Base-by-base conservation (phyloP, 1,284 basidiomycete species). In the Tilletia walkeri region DNA sequence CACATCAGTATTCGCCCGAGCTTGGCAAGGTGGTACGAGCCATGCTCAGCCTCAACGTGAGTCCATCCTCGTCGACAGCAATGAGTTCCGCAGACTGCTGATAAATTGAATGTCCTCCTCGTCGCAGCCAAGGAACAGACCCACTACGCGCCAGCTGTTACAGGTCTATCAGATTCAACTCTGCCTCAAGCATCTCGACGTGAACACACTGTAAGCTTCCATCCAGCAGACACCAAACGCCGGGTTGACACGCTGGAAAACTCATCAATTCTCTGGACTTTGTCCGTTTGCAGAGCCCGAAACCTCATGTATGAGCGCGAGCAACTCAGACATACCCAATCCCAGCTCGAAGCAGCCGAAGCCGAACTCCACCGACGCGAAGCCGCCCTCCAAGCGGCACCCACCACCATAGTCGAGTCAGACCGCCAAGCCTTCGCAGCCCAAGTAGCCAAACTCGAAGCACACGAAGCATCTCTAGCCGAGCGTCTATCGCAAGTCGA, bases 21-120 rank as follows among this genome's bases (percentile, higher is more conserved):
- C 84, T 94, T 39, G 86, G 87, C 4, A 86, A 86, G n/a, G 87
- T 91, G 69, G 93, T 95, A 80, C 92, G 91, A 81, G 87, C 90
- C 0, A 95, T 95, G 93, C 85, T 95, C 36, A 63, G 59, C 38
- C 34, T 39, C 36, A 63, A 63, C 38, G 59, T 63, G 59, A 63
- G 59, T 30, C 61, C 41, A 9, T 45, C 41, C 41, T 45, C 41
- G 14, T 45, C 10, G 4, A 30, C 24, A 30, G 24, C 24, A 30
- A 2, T 30, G 24, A 30, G 24, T 30, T 30, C 24, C 24, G 24
- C 24, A 30, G 24, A 30, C 24, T 30, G 24, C 24, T 30, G 24
- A 30, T 30, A 30, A 30, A 30, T 30, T 30, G 24, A 30, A 30
- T 30, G 24, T 30, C 41, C 14, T 45, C 41, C 41, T 45, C 41